These are phyloP conservation scores for Oxyria digyna DNA, from an alignment of 148 eudicot species.

Conservation along the genomic window DNA sequence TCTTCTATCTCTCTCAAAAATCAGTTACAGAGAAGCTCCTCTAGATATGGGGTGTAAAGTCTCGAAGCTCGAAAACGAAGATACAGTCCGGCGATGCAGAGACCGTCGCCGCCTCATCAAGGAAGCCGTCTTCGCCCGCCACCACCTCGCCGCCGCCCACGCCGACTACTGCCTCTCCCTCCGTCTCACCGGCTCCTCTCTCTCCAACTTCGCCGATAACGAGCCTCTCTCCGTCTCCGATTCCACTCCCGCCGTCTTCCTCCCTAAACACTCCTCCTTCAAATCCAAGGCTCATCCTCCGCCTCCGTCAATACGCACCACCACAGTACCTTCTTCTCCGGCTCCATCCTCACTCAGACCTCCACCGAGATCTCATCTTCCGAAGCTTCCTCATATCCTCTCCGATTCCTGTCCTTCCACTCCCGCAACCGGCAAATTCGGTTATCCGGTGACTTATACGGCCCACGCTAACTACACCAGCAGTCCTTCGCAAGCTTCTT, in stretches of 20 bases:
- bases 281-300: conserved; percentile 12
- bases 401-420: conserved; percentile 57
- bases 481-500: conserved; percentile 69
- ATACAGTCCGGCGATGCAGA: conserved; percentile 87
- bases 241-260: conserved; percentile 59
- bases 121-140: conserved; percentile 87
- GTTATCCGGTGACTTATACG: conserved; percentile 23
- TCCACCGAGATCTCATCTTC: conserved; percentile 7
- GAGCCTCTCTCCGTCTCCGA: conserved; percentile 72
- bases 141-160: conserved; percentile 93
- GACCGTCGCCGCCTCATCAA: conserved; percentile 83
- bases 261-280: conserved; percentile 12
- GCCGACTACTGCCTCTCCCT: conserved; percentile 81
- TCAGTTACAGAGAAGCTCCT: neutral
- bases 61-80: conserved; percentile 89
- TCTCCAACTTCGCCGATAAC: conserved; percentile 60
- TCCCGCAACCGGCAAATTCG: conserved; percentile 19
- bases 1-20: too few relatives aligned
- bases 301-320: conserved; percentile 6
- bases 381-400: conserved; percentile 41
- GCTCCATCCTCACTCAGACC: too few relatives aligned
- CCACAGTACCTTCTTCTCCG: conserved; percentile 10
- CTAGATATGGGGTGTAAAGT: conserved; percentile 86
- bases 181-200: conserved; percentile 62
- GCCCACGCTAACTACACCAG: conserved; percentile 27